Percentiles rank a stretch among this genome's conserved stretches.
Evolutionary conservation across 2,329 filamentous ascomycete genomes (phyloP).

Genomic region (Dactylellina haptotyla): DNA sequence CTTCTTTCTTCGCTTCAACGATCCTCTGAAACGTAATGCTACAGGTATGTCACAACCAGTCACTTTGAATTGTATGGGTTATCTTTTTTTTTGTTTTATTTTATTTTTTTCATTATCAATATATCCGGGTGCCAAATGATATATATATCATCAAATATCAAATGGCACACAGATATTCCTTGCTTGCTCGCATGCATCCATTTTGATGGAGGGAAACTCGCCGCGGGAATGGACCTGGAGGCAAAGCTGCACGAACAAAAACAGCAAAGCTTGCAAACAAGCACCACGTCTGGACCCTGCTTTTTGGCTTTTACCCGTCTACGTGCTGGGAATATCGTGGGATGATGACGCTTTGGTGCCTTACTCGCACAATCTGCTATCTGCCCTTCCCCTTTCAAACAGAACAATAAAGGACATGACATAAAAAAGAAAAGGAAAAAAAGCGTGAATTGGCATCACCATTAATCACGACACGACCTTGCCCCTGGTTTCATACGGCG

Average conservation of each 20-base stretch:
- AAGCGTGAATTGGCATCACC: conserved; percentile 48
- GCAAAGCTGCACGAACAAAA: too few species aligned
- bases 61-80: too few species aligned
- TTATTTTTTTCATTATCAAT: too few species aligned
- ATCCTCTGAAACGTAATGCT: conserved; percentile 51
- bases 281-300: conserved; percentile 16
- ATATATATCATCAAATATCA: conserved; percentile 8
- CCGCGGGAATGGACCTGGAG: too few species aligned
- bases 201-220: too few species aligned
- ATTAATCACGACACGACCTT: too few species aligned
- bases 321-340: conserved; percentile 32
- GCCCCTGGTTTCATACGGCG: conserved; percentile 53
- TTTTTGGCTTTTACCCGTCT: conserved; percentile 34
- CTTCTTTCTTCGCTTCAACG: conserved; percentile 51
- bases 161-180: neutral
- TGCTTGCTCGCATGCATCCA: too few species aligned
- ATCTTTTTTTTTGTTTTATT: too few species aligned
- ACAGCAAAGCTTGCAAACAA: neutral
- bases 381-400: too few species aligned
- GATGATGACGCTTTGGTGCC: conserved; percentile 35
- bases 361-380: too few species aligned
- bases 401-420: too few species aligned
- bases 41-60: conserved; percentile 47
- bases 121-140: neutral
- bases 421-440: too few species aligned